phyloP scores from a whole-genome alignment of 2,329 filamentous ascomycete species.

The Diplodia scrobiculata region DNA sequence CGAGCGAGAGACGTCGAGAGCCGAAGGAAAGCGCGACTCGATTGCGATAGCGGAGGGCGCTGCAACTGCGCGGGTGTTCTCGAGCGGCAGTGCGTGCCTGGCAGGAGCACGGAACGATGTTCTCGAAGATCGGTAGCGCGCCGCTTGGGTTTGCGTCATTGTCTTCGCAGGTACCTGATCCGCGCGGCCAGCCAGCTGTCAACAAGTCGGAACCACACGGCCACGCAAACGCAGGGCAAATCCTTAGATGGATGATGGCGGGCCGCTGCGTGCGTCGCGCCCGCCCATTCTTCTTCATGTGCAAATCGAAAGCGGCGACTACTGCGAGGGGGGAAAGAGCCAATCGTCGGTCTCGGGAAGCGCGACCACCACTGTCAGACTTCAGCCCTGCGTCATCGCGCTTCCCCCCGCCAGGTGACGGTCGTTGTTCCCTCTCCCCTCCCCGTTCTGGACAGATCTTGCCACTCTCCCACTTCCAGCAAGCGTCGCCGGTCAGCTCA shows the following conservation, averaged over 20 bases:
- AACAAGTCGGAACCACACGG: neutral
- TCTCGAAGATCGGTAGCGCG: neutral
- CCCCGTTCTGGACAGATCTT: too few species aligned
- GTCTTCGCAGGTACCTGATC: neutral
- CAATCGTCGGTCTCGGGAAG: neutral
- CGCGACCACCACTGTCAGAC: too few species aligned
- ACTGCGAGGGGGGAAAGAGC: too few species aligned
- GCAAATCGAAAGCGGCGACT: neutral
- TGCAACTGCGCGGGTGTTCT: neutral
- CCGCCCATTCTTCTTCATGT: neutral
- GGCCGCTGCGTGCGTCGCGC: neutral
- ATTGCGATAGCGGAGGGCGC: neutral
- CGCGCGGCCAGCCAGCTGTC: neutral
- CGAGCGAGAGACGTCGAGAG: neutral
- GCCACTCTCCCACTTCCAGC: too few species aligned
- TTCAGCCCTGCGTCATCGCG: neutral
- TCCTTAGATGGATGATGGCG: neutral
- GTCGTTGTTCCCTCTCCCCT: neutral
- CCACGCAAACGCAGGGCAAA: neutral
- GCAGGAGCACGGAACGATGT: neutral
- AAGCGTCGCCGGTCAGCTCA: neutral
- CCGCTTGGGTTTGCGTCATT: neutral
- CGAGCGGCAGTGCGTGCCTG: neutral
- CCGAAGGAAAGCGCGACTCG: conserved; percentile 1
- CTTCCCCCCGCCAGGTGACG: neutral